Percentiles rank a stretch among this genome's conserved stretches.
phyloP scores from a whole-genome alignment of 371 early-diverging fungal species.

The Lichtheimia corymbifera region DNA sequence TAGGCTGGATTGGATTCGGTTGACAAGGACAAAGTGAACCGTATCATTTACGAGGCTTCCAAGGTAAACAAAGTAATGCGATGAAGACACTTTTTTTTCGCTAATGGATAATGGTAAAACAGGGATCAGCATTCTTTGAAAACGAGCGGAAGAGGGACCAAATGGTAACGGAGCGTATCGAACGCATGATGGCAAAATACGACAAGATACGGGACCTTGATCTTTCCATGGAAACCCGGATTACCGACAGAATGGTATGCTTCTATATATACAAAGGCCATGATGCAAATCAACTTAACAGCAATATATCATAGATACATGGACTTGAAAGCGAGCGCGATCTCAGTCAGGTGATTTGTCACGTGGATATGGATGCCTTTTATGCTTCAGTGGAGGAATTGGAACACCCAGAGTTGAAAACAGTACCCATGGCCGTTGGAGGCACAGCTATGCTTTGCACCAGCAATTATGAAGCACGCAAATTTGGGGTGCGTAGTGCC shows the following conservation, averaged over 20 bases:
- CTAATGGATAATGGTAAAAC: neutral
- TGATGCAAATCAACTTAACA: neutral
- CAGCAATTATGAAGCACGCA: slow-evolving; percentile 68
- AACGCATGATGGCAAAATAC: slow-evolving; percentile 43
- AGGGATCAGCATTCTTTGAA: slow-evolving; percentile 67
- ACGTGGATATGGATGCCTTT: slow-evolving; percentile 76
- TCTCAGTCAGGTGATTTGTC: slow-evolving; percentile 53
- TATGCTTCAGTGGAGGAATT: slow-evolving; percentile 77
- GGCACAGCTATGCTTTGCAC: slow-evolving; percentile 62
- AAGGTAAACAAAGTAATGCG: slow-evolving; percentile 34
- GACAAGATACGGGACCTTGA: slow-evolving; percentile 38
- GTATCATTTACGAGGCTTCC: slow-evolving; percentile 62
- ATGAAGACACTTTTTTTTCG: neutral
- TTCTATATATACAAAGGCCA: neutral
- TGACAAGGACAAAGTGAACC: slow-evolving; percentile 49
- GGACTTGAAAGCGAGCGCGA: slow-evolving; percentile 49
- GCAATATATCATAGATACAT: slow-evolving; percentile 17
- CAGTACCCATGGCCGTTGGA: slow-evolving; percentile 75
- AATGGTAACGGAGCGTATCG: slow-evolving; percentile 46
- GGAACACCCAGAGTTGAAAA: slow-evolving; percentile 55
- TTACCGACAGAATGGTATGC: slow-evolving; percentile 42
- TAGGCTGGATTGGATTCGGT: slow-evolving; percentile 51
- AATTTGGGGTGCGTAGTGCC: slow-evolving; percentile 69
- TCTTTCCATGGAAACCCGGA: slow-evolving; percentile 34
- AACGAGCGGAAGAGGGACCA: slow-evolving; percentile 53